Conservation (phyloP, 2,329 filamentous ascomycete species). For the Atkinsonella texensis region DNA sequence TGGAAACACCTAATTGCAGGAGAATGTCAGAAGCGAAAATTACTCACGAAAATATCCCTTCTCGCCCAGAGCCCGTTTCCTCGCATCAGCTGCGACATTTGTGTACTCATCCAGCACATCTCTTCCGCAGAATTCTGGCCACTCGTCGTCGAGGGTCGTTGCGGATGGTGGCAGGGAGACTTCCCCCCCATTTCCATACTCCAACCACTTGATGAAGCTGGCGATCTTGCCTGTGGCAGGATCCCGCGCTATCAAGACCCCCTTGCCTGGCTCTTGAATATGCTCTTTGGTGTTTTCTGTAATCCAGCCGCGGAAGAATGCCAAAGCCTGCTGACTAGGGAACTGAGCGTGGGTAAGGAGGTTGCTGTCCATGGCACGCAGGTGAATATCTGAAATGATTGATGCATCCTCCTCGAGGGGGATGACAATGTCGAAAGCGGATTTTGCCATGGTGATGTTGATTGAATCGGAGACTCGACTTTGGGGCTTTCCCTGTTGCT, state of each 20-base stretch:
- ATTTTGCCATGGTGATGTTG: constrained; percentile 1
- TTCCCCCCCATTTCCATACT: constrained; percentile 12
- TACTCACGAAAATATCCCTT: constrained; percentile 26
- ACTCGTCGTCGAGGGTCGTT: constrained; percentile 13
- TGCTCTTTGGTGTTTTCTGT: constrained; percentile 18
- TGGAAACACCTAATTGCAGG: too few species aligned
- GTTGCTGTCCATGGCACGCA: constrained; percentile 27
- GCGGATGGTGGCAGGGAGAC: constrained; percentile 6
- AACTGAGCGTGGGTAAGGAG: constrained; percentile 28
- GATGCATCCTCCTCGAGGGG: constrained; percentile 15
- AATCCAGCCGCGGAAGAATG: constrained; percentile 19
- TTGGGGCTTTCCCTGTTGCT: neutral
- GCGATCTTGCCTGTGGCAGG: constrained; percentile 15
- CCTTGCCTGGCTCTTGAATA: constrained; percentile 14
- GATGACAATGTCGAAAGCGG: constrained; percentile 13
- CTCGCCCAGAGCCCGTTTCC: constrained; percentile 18
- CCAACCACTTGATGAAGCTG: constrained; percentile 26
- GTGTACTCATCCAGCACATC: constrained; percentile 24
- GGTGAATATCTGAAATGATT: constrained; percentile 20
- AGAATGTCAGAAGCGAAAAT: neutral
- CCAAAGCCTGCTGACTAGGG: constrained; percentile 19
- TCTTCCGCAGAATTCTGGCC: constrained; percentile 17
- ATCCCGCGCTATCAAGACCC: constrained; percentile 23
- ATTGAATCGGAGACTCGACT: neutral
- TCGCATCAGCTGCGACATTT: constrained; percentile 18